Evolutionary conservation across 2,329 filamentous ascomycete genomes (phyloP).

Genomic region (Fusarium mundagurra): DNA sequence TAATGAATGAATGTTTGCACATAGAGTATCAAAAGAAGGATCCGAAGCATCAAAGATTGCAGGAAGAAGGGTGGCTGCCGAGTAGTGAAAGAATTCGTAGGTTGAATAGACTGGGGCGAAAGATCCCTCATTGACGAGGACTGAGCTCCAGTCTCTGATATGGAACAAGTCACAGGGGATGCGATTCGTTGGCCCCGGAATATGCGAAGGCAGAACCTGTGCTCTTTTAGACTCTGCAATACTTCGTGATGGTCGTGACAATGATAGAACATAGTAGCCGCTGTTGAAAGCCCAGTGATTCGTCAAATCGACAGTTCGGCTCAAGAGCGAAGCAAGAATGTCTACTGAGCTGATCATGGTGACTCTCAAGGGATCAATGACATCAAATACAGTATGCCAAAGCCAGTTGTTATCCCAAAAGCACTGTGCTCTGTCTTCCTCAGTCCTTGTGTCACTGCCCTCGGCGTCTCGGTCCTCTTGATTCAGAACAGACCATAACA

Average conservation of each 20-base stretch:
- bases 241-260: constrained; percentile 47
- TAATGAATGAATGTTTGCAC: constrained; percentile 57
- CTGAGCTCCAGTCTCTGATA: constrained; percentile 70
- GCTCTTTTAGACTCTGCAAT: not conserved
- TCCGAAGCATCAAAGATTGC: constrained; percentile 58
- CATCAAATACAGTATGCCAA: constrained; percentile 65
- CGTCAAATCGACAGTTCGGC: constrained; percentile 63
- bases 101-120: constrained; percentile 76
- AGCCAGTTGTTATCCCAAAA: constrained; percentile 55
- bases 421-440: constrained; percentile 15
- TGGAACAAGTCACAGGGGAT: constrained; percentile 59
- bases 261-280: constrained; percentile 68
- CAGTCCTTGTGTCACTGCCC: constrained; percentile 32
- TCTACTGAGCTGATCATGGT: constrained; percentile 70
- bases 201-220: constrained; percentile 22
- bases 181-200: constrained; percentile 14
- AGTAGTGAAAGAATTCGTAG: constrained; percentile 75
- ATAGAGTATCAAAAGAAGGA: constrained; percentile 49
- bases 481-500: constrained; percentile 41
- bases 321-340: constrained; percentile 69
- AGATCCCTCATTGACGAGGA: constrained; percentile 79
- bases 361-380: constrained; percentile 63
- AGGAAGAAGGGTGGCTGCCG: constrained; percentile 69
- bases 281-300: constrained; percentile 73
- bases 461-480: not conserved